Evolutionary conservation across 2,329 filamentous ascomycete genomes (phyloP).

Genomic region (Stemphylium vesicarium): DNA sequence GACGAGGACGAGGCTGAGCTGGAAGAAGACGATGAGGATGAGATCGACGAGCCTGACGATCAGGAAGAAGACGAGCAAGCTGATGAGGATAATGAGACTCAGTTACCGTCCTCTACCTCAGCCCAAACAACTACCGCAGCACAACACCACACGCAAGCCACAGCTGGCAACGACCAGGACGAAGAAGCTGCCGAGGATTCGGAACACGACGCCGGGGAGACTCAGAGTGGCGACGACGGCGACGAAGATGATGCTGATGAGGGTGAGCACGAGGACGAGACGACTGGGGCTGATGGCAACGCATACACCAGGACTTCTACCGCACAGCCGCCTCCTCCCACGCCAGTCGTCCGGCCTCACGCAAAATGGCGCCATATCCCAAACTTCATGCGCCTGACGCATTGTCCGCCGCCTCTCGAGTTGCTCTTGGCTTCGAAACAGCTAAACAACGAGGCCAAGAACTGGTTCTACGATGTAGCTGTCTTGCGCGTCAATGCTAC

Average conservation of each 20-base stretch:
- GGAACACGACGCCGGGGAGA: neutral
- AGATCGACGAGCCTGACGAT: neutral
- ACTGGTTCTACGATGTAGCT: slow-evolving; percentile 45
- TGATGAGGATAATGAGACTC: neutral
- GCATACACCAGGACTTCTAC: slow-evolving; percentile 1
- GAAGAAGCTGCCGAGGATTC: neutral
- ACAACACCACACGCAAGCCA: neutral
- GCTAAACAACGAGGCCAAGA: slow-evolving; percentile 37
- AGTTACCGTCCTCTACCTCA: no score
- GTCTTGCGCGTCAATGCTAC: slow-evolving; percentile 41
- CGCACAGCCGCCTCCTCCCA: slow-evolving; percentile 8
- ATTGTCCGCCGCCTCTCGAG: slow-evolving; percentile 38
- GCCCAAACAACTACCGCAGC: neutral
- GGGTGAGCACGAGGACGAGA: slow-evolving; percentile 3
- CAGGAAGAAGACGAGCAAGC: neutral
- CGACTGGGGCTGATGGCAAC: slow-evolving; percentile 7
- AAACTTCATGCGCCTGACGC: slow-evolving; percentile 41
- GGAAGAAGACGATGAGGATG: neutral
- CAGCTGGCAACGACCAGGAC: neutral
- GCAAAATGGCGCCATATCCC: slow-evolving; percentile 45
- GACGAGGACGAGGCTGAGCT: slow-evolving; percentile 12
- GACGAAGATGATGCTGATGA: neutral
- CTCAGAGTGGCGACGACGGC: neutral
- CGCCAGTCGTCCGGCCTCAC: slow-evolving; percentile 20
- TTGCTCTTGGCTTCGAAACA: slow-evolving; percentile 40